A percentile compares a stretch with the other conserved stretches of the same genome.
Conservation (phyloP, 495 filamentous ascomycete genomes). For the Penicillium fimorum region DNA sequence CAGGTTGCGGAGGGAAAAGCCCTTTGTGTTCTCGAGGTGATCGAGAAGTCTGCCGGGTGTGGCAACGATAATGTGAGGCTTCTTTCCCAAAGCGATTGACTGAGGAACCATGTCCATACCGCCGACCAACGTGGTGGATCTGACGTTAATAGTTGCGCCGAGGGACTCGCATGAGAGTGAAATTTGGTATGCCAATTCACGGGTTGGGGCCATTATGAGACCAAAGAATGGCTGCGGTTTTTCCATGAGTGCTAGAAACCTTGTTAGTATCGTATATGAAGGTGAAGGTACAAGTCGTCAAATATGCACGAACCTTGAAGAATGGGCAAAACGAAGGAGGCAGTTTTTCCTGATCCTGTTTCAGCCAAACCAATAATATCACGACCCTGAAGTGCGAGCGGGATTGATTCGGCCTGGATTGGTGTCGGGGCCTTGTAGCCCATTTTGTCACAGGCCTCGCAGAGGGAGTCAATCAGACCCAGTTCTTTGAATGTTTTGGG, state of each 20-base stretch:
- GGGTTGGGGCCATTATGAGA: conserved; percentile 84
- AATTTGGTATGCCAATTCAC: conserved; percentile 91
- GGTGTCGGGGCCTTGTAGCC: conserved; percentile 82
- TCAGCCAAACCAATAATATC: conserved; percentile 94
- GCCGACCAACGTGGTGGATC: conserved; percentile 77
- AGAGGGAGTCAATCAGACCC: conserved; percentile 82
- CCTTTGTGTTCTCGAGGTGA: conserved; percentile 95
- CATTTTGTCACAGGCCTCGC: conserved; percentile 77
- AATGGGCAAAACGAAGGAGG: conserved; percentile 87
- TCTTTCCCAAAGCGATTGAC: conserved; percentile 82
- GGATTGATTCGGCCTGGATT: conserved; percentile 76
- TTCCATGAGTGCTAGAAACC: conserved; percentile 64
- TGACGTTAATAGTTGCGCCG: conserved; percentile 76
- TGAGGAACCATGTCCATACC: conserved; percentile 96
- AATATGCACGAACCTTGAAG: conserved; percentile 34
- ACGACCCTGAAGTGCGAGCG: conserved; percentile 73
- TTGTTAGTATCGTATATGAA: not conserved
- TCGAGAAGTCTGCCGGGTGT: conserved; percentile 90
- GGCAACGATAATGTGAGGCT: conserved; percentile 80
- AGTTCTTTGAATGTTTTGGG: conserved; percentile 78
- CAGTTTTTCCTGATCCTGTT: conserved; percentile 92
- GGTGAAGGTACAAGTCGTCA: not conserved
- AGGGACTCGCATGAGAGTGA: conserved; percentile 79
- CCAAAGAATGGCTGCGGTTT: conserved; percentile 74
- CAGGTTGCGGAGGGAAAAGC: conserved; percentile 74